phyloP scores from a whole-genome alignment of 1,139 yeast species.

The Torulaspora globosa region DNA sequence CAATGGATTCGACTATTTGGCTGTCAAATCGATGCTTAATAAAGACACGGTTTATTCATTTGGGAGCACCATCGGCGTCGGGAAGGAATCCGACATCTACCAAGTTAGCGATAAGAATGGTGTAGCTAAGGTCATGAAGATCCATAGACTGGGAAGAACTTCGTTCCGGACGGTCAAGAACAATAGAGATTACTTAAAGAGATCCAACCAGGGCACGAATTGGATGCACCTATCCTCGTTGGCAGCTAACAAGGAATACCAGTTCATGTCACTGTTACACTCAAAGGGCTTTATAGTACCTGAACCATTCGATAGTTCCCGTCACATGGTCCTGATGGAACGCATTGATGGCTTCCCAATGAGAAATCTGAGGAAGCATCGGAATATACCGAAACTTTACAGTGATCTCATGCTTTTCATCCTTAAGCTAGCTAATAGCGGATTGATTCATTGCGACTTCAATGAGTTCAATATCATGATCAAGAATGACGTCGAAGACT shows the following conservation, averaged over 20 bases:
- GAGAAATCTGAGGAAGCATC: constrained; percentile 72
- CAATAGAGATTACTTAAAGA: constrained; percentile 81
- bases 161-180: constrained; percentile 89
- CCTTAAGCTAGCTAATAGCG: constrained; percentile 77
- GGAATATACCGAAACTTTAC: constrained; percentile 65
- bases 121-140: constrained; percentile 66
- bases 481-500: constrained; percentile 53
- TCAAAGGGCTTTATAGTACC: constrained; percentile 83
- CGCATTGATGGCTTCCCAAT: constrained; percentile 83
- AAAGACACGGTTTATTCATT: constrained; percentile 71
- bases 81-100: constrained; percentile 94
- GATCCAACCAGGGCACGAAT: constrained; percentile 51
- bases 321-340: constrained; percentile 93
- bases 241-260: constrained; percentile 90
- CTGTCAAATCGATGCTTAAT: constrained; percentile 74
- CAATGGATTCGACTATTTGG: constrained; percentile 87
- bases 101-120: constrained; percentile 74
- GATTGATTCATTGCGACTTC: constrained; percentile 94
- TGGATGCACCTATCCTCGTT: constrained; percentile 92
- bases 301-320: constrained; percentile 77
- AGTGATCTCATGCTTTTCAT: constrained; percentile 82
- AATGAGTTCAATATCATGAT: constrained; percentile 95
- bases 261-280: constrained; percentile 74
- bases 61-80: constrained; percentile 90
- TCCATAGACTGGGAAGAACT: constrained; percentile 89